A percentile compares a stretch with the other conserved stretches of the same genome.
These are phyloP conservation scores for Phytophthora europaea DNA, from an alignment of 352 stramenopile species.

Conservation along the genomic window DNA sequence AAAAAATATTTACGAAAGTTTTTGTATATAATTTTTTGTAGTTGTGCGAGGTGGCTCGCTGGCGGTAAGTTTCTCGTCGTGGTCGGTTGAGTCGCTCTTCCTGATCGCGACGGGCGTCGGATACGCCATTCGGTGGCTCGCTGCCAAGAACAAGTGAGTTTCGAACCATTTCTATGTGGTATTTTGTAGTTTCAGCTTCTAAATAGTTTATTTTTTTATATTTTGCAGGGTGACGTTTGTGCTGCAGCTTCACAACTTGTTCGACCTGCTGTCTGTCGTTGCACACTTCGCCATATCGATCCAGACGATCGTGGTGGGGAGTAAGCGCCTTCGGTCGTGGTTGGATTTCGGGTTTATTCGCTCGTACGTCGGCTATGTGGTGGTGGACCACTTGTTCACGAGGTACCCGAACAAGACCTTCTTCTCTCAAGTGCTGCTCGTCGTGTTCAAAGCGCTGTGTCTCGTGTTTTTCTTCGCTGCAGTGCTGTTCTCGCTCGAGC, in stretches of 20 bases:
- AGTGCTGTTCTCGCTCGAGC: constrained; percentile 88
- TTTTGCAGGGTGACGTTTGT: constrained; percentile 62
- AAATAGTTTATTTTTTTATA: background rate
- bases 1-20: constrained; percentile 4
- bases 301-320: constrained; percentile 68
- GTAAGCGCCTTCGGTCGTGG: constrained; percentile 75
- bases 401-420: constrained; percentile 86
- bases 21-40: constrained; percentile 34
- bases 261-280: constrained; percentile 85
- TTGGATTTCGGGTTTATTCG: constrained; percentile 90
- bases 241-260: constrained; percentile 74
- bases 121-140: constrained; percentile 82
- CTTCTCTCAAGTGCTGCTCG: constrained; percentile 75
- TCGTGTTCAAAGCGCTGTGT: constrained; percentile 81
- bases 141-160: constrained; percentile 85
- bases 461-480: constrained; percentile 88
- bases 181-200: background rate
- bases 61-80: constrained; percentile 79
- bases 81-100: constrained; percentile 83
- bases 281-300: constrained; percentile 86
- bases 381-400: constrained; percentile 78
- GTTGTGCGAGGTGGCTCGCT: constrained; percentile 79
- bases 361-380: constrained; percentile 87
- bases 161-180: background rate
- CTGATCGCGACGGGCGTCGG: constrained; percentile 77